These are phyloP conservation scores for Boletus rufocinnamomeus DNA, from an alignment of 768 basidiomycete genomes.

Conservation along the genomic window DNA sequence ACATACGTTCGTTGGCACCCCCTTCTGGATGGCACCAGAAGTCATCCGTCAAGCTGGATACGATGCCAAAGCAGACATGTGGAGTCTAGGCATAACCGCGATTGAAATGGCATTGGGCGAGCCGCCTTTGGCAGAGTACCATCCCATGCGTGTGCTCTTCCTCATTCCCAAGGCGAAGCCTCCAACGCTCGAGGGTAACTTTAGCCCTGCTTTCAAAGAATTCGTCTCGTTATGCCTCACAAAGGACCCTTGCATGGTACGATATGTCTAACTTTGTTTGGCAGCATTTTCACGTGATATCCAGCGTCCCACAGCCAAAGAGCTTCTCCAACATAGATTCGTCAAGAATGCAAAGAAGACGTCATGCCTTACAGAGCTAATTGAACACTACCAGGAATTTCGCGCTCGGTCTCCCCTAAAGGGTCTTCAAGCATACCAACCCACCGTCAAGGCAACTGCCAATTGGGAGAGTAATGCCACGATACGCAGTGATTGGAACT, in stretches of 20 bases:
- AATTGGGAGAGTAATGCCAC: conserved; percentile 76
- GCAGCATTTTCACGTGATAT: conserved; percentile 17
- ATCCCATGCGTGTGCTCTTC: conserved; percentile 98
- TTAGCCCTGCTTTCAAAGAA: conserved; percentile 87
- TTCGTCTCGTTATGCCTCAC: conserved; percentile 89
- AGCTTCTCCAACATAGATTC: conserved; percentile 92
- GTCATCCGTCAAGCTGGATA: conserved; percentile 98
- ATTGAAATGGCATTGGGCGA: conserved; percentile 99
- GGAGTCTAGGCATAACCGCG: conserved; percentile 97
- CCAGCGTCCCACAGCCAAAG: conserved; percentile 88
- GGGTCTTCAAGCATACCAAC: conserved; percentile 53
- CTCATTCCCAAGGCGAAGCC: conserved; percentile 97
- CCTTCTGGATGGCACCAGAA: conserved; percentile 99
- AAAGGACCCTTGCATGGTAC: conserved; percentile 82
- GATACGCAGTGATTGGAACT: conserved; percentile 93
- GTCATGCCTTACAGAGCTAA: conserved; percentile 80
- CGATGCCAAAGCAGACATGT: conserved; percentile 94
- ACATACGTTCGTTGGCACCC: conserved; percentile 97
- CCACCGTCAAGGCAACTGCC: conserved; percentile 56
- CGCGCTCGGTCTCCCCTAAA: conserved; percentile 61
- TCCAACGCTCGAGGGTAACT: conserved; percentile 84
- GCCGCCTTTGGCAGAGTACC: conserved; percentile 94
- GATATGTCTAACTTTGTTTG: conserved; percentile 23
- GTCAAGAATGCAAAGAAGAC: conserved; percentile 84
- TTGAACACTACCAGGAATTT: conserved; percentile 84